Percentiles rank a stretch among this genome's conserved stretches.
These are phyloP conservation scores for Pythium sukuiense DNA, from an alignment of 352 stramenopile species.

Conservation along the genomic window DNA sequence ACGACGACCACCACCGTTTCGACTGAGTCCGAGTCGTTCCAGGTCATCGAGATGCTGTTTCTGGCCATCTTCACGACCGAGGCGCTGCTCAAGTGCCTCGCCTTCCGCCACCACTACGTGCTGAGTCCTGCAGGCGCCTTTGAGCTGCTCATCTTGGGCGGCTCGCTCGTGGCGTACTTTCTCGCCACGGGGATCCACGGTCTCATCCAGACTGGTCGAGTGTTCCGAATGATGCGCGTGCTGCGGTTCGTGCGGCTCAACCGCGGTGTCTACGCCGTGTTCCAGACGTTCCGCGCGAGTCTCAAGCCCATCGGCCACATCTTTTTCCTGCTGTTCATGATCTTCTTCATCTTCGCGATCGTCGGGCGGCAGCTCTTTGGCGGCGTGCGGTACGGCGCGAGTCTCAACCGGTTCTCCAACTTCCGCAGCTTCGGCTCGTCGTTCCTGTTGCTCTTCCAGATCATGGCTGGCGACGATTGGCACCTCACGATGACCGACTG, in stretches of 20 bases:
- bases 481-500: slow-evolving; percentile 83
- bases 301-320: slow-evolving; percentile 69
- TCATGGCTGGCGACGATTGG: slow-evolving; percentile 84
- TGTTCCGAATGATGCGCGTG: slow-evolving; percentile 80
- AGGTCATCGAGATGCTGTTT: slow-evolving; percentile 72
- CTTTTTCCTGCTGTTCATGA: slow-evolving; percentile 81
- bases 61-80: slow-evolving; percentile 59
- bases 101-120: slow-evolving; percentile 66
- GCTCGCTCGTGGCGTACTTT: slow-evolving; percentile 68
- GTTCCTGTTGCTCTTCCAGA: slow-evolving; percentile 73
- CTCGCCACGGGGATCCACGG: slow-evolving; percentile 58
- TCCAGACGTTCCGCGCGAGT: slow-evolving; percentile 73
- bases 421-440: slow-evolving; percentile 66
- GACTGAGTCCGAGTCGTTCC: slow-evolving; percentile 34
- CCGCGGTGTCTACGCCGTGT: slow-evolving; percentile 68
- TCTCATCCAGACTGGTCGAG: slow-evolving; percentile 64
- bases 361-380: slow-evolving; percentile 76
- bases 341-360: slow-evolving; percentile 83
- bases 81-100: slow-evolving; percentile 55
- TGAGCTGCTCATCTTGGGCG: slow-evolving; percentile 59
- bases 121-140: slow-evolving; percentile 54
- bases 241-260: slow-evolving; percentile 76
- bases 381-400: slow-evolving; percentile 50
- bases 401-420: slow-evolving; percentile 71
- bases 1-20: neutral